Percentiles rank a stretch among this genome's conserved stretches.
Evolutionary conservation across 1,139 yeast species (phyloP).

Genomic region (Yamadazyma blattariae): DNA sequence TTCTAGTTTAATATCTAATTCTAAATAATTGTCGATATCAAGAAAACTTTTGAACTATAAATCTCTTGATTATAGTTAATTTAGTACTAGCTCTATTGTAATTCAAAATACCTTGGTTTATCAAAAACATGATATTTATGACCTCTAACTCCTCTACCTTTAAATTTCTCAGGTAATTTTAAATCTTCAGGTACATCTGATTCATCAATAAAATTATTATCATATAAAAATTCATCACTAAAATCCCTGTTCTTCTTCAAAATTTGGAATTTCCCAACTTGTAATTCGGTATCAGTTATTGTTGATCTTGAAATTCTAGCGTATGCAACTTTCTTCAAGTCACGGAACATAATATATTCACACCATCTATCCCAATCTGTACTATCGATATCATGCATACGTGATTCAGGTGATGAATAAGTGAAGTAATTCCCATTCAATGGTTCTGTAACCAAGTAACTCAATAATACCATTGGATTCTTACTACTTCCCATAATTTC

Average conservation of each 20-base stretch:
- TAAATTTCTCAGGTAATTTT: conserved; percentile 78
- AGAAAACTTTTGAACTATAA: too few species aligned
- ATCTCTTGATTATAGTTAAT: too few species aligned
- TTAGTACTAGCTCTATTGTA: too few species aligned
- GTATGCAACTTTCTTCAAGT: conserved; percentile 83
- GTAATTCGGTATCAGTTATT: conserved; percentile 94
- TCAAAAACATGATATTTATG: conserved; percentile 93
- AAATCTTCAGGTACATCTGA: conserved; percentile 55
- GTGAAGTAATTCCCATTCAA: conserved; percentile 87
- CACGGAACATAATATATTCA: conserved; percentile 87
- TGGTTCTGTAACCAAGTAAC: conserved; percentile 89
- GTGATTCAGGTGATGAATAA: conserved; percentile 76
- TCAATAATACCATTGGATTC: conserved; percentile 77
- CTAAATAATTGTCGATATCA: too few species aligned
- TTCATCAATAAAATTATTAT: conserved; percentile 56
- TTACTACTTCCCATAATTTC: conserved; percentile 76
- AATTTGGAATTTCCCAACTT: conserved; percentile 85
- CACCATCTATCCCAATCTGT: conserved; percentile 99
- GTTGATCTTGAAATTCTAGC: conserved; percentile 93
- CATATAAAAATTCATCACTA: conserved; percentile 47
- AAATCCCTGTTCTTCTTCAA: conserved; percentile 41
- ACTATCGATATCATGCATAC: conserved; percentile 92
- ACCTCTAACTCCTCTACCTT: conserved; percentile 93
- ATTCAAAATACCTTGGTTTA: conserved; percentile 70
- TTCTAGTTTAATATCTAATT: too few species aligned